Evolutionary conservation across 805 yeast genomes (phyloP), one percentile per base, ranked within the genome.

Genomic region (Candida coleopterorum): DNA sequence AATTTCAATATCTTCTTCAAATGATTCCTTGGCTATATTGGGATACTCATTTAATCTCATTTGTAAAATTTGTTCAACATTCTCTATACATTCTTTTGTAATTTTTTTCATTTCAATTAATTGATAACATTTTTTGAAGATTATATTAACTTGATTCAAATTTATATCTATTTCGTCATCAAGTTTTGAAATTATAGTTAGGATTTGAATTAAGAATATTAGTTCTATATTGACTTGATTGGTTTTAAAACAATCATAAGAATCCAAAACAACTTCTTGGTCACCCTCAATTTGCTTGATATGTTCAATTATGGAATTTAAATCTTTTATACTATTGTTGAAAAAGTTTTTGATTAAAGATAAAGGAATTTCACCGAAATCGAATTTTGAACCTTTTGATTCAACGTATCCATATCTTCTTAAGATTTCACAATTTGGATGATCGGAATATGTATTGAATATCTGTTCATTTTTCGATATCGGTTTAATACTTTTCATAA

Each of bases 321-420:
- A 46, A 5, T 55, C 49, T 4, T 52, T 58, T 5, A 42, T 22
- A 9, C 55, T 43, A n/a, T 51, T 32, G 8, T 50, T 44, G 34
- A 74, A 68, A 7, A 64, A 64, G 1, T 56, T 49, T 34, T 60
- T 64, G 10, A 80, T 64, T 3, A 55, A 50, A 0, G 51, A 45
- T 18, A 81, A 45, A 1, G 79, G 68, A 3, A 90, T 48, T 56
- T 90, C 97, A 6, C 81, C 96, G 49, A 85, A 82, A 55, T 90
- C 97, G 53, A 67, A 76, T 32, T 73, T 75, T 2, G 93, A 82
- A 0, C 86, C 85, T 15, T 67, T 69, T 43, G 62, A 56, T 59
- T 89, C 96, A 18, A 87, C 93, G 50, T 85, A 90, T 0, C 98
- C 98, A 48, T 90, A 90, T 39, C 95, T 73, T 50, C 98, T 74